These are phyloP conservation scores for Chamaenerion angustifolium DNA, from an alignment of 345 rosid species.

Conservation along the genomic window DNA sequence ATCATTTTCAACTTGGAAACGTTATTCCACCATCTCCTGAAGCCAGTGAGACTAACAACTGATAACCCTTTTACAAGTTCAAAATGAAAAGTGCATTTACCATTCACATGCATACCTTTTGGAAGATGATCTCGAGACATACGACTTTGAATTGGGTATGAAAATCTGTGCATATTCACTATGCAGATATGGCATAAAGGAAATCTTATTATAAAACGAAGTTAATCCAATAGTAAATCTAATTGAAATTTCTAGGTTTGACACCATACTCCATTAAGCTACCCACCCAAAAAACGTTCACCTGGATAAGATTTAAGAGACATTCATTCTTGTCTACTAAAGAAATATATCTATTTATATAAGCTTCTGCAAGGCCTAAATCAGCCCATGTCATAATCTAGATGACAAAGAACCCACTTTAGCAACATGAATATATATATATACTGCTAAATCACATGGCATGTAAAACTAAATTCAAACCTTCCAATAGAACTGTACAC, in stretches of 20 bases:
- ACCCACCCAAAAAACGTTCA: conserved; percentile 10
- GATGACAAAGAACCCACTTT: too few species aligned
- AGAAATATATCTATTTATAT: conserved; percentile 61
- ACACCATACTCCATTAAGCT: background rate
- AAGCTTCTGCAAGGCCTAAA: conserved; percentile 80
- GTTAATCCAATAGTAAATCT: background rate
- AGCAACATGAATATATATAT: background rate
- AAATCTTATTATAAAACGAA: background rate
- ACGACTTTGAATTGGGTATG: conserved; percentile 36
- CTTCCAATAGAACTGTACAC: conserved; percentile 90
- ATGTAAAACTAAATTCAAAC: conserved; percentile 12
- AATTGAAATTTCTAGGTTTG: background rate
- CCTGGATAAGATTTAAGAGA: conserved; percentile 62
- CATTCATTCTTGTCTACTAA: conserved; percentile 62
- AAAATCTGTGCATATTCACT: conserved; percentile 33
- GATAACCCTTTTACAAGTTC: too few species aligned
- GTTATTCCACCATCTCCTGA: conserved; percentile 84
- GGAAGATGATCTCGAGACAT: conserved; percentile 28
- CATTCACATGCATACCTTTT: conserved; percentile 31
- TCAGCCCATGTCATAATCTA: conserved; percentile 12
- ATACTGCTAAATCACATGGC: too few species aligned
- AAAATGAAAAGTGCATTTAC: too few species aligned
- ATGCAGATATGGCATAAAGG: background rate
- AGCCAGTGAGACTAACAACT: background rate
- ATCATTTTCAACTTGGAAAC: background rate